Evolutionary conservation across 2,329 filamentous ascomycete genomes (phyloP).

Genomic region (Rasamsonia emersonii): DNA sequence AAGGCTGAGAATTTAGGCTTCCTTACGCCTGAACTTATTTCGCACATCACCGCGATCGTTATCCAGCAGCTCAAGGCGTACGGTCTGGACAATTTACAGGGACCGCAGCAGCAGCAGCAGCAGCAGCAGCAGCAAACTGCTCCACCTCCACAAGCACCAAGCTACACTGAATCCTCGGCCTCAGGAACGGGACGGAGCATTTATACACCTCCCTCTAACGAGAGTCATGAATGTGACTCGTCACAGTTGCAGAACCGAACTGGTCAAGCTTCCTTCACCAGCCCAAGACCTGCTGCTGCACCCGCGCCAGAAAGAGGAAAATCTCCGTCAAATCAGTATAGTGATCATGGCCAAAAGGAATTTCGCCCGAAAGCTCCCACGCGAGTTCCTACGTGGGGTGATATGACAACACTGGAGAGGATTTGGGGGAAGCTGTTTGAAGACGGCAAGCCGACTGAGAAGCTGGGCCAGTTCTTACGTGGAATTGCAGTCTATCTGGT

Average conservation of each 20-base stretch:
- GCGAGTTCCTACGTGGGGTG: slow-evolving; percentile 34
- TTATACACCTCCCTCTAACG: slow-evolving; percentile 2
- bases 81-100: slow-evolving; percentile 26
- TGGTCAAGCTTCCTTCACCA: slow-evolving; percentile 14
- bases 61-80: slow-evolving; percentile 50
- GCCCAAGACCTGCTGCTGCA: slow-evolving; percentile 14
- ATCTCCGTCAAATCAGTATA: slow-evolving; percentile 28
- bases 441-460: slow-evolving; percentile 56
- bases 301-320: slow-evolving; percentile 19
- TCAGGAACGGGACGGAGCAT: not conserved
- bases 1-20: slow-evolving; percentile 41
- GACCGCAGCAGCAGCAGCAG: slow-evolving; percentile 17
- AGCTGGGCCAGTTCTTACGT: slow-evolving; percentile 62
- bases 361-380: slow-evolving; percentile 29
- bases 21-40: slow-evolving; percentile 52
- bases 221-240: slow-evolving; percentile 12
- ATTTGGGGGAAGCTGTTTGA: slow-evolving; percentile 72
- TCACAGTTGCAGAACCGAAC: slow-evolving; percentile 14
- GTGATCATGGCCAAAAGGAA: slow-evolving; percentile 24
- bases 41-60: slow-evolving; percentile 51
- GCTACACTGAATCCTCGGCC: not conserved
- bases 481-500: slow-evolving; percentile 69
- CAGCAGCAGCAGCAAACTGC: slow-evolving; percentile 18
- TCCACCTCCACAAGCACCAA: slow-evolving; percentile 12
- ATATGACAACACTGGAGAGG: slow-evolving; percentile 55